Evolutionary conservation across 768 basidiomycete species (phyloP).

Genomic region (Termitomyces sp.): DNA sequence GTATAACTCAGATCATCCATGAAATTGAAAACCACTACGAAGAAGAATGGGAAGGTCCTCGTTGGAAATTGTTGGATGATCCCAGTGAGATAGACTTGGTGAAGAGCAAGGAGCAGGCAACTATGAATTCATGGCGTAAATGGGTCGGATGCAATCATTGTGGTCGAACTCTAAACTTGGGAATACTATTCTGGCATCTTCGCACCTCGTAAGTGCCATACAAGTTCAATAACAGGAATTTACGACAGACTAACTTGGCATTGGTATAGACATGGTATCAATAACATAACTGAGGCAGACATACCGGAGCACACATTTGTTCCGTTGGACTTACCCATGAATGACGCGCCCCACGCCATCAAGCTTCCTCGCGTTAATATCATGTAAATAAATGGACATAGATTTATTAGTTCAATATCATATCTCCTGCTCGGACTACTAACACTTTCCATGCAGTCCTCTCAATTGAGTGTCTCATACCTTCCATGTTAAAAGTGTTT

Average conservation of each 20-base stretch:
- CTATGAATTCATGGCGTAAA: not conserved
- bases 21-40: not conserved
- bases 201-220: not conserved
- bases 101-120: not conserved
- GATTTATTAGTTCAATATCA: too few relatives aligned
- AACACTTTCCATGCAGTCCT: too few relatives aligned
- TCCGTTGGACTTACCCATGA: not conserved
- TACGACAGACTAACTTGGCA: not conserved
- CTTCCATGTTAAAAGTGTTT: too few relatives aligned
- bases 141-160: not conserved
- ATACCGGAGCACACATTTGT: not conserved
- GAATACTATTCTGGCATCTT: not conserved
- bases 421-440: too few relatives aligned
- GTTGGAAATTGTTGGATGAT: slow-evolving; percentile 2
- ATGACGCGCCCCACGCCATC: not conserved
- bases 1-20: not conserved
- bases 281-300: not conserved
- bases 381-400: too few relatives aligned
- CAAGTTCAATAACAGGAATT: not conserved
- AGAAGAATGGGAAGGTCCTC: not conserved
- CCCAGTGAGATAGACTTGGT: not conserved
- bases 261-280: not conserved
- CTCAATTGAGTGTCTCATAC: too few relatives aligned
- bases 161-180: not conserved
- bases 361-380: not conserved